Evolutionary conservation across 257 asterid species (phyloP).

Genomic region (Pogostemon cablin): DNA sequence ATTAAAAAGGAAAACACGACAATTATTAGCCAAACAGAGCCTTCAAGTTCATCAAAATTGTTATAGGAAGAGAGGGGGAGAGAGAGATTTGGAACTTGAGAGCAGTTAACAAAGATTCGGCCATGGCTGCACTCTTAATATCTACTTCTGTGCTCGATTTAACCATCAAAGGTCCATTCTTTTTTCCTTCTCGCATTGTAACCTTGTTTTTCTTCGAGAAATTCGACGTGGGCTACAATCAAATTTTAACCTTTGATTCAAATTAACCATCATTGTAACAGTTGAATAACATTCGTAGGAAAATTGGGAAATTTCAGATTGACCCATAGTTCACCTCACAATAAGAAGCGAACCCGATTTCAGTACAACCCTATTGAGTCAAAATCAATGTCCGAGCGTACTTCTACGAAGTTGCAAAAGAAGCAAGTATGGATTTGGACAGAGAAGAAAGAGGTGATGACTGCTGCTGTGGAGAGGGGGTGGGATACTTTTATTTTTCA

Average conservation of each 20-base stretch:
- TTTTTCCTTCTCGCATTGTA: constrained; percentile 3
- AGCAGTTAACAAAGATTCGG: background rate
- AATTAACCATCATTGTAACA: constrained; percentile 25
- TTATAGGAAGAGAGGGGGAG: background rate
- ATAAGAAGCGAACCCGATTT: constrained; percentile 25
- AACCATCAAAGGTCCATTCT: constrained; percentile 34
- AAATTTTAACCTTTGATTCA: constrained; percentile 4
- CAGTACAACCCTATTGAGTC: constrained; percentile 15
- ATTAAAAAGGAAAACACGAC: background rate
- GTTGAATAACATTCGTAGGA: constrained; percentile 42
- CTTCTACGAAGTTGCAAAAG: constrained; percentile 33
- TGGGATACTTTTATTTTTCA: constrained; percentile 77
- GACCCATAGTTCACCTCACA: constrained; percentile 26
- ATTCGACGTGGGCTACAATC: background rate
- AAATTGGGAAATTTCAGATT: constrained; percentile 44
- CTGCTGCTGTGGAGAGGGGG: constrained; percentile 88
- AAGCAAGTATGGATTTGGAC: constrained; percentile 91
- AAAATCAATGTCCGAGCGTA: constrained; percentile 33
- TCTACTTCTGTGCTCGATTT: constrained; percentile 37
- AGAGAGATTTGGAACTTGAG: background rate
- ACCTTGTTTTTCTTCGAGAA: background rate
- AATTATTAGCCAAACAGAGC: background rate
- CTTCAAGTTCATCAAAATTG: background rate
- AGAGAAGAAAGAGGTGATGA: constrained; percentile 81
- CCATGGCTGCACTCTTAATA: constrained; percentile 39